Conservation (phyloP, 192 early-diverging fungal species). For the Ambispora gerdemannii region DNA sequence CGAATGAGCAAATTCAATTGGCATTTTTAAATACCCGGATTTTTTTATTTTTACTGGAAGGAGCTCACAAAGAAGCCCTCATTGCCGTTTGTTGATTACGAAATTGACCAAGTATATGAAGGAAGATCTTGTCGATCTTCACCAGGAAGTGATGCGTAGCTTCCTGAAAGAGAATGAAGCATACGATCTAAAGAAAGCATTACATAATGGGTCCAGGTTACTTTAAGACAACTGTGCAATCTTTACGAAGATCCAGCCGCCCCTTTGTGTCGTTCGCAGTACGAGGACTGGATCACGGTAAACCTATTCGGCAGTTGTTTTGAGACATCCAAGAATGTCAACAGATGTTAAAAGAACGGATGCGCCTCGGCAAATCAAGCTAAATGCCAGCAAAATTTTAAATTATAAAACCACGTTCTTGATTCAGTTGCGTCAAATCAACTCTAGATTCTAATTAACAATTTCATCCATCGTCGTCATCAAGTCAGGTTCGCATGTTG, state of each 20-base stretch:
- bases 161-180: conserved; percentile 11
- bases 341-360: conserved; percentile 26
- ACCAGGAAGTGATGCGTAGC: conserved; percentile 22
- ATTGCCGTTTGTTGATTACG: conserved; percentile 10
- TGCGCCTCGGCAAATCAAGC: conserved; percentile 29
- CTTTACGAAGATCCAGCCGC: conserved; percentile 15
- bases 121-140: conserved; percentile 8
- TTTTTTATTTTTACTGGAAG: no score
- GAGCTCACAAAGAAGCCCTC: conserved; percentile 17
- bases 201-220: conserved; percentile 24
- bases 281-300: conserved; percentile 23
- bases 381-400: no score
- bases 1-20: no score
- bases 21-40: no score
- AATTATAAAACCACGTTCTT: no score
- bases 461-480: no score
- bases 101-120: conserved; percentile 10
- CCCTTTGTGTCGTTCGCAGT: conserved; percentile 5
- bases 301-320: conserved; percentile 23
- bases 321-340: conserved; percentile 23
- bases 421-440: no score
- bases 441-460: no score
- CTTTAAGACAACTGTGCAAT: conserved; percentile 8
- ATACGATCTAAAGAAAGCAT: conserved; percentile 23
- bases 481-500: no score